These are phyloP conservation scores for Claviceps purpurea DNA, from an alignment of 2,329 filamentous ascomycete species.

Conservation along the genomic window DNA sequence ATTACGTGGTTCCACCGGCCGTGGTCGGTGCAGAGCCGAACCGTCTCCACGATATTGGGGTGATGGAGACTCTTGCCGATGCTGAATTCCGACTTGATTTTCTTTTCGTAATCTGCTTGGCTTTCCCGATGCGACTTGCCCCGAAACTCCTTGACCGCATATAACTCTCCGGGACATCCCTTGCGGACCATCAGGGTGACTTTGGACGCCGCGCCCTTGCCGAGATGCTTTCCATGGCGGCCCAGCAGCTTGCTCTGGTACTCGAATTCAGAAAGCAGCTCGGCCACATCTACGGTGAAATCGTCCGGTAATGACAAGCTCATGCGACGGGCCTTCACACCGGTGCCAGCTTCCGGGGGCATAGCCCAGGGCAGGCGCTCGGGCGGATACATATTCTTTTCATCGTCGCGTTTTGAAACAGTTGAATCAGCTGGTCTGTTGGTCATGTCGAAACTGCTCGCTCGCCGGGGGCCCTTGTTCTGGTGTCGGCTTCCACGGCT, in stretches of 20 bases:
- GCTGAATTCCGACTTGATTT: slow-evolving; percentile 83
- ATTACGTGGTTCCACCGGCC: slow-evolving; percentile 82
- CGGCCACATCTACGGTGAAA: slow-evolving; percentile 56
- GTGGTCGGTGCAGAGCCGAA: slow-evolving; percentile 61
- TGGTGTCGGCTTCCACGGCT: slow-evolving; percentile 13
- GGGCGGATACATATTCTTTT: slow-evolving; percentile 19
- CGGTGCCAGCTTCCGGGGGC: slow-evolving; percentile 55
- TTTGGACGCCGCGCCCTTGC: slow-evolving; percentile 70
- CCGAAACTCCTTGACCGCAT: slow-evolving; percentile 81
- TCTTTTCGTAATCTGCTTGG: slow-evolving; percentile 65
- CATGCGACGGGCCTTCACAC: slow-evolving; percentile 65
- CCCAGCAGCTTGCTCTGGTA: slow-evolving; percentile 58
- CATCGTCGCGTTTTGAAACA: slow-evolving; percentile 9
- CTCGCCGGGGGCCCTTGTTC: slow-evolving; percentile 18
- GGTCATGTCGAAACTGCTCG: slow-evolving; percentile 35
- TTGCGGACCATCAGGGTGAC: slow-evolving; percentile 70
- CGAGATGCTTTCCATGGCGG: slow-evolving; percentile 60
- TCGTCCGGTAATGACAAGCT: slow-evolving; percentile 63
- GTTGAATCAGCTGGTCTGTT: slow-evolving; percentile 16
- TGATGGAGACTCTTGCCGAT: slow-evolving; percentile 77
- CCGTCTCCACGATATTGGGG: slow-evolving; percentile 74
- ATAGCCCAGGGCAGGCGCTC: slow-evolving; percentile 43
- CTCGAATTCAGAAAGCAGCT: slow-evolving; percentile 54
- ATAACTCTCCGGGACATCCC: slow-evolving; percentile 50
- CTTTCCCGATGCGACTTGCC: slow-evolving; percentile 57